phyloP scores from a whole-genome alignment of 1,139 yeast genomes.

The Kurtzmaniella quercitrusa region DNA sequence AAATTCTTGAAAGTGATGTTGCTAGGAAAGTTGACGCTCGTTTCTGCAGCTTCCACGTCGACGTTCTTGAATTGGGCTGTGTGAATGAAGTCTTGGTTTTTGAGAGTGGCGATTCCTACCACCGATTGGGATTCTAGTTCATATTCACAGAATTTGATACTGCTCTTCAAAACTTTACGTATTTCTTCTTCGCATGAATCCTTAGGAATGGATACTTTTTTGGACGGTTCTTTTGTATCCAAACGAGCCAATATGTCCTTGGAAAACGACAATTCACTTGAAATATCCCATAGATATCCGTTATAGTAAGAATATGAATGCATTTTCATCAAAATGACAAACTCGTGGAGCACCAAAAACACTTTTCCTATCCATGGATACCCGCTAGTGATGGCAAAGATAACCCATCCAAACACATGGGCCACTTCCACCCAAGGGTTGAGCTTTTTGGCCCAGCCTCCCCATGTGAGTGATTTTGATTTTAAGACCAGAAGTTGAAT shows the following conservation, averaged over 20 bases:
- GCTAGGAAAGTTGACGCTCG: slow-evolving; percentile 51
- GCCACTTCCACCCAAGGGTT: slow-evolving; percentile 53
- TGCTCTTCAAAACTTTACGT: slow-evolving; percentile 31
- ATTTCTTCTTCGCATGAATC: slow-evolving; percentile 23
- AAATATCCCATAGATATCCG: slow-evolving; percentile 75
- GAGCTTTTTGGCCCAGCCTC: slow-evolving; percentile 52
- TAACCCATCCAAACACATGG: slow-evolving; percentile 47
- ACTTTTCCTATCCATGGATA: slow-evolving; percentile 89
- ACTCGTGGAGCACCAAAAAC: slow-evolving; percentile 74
- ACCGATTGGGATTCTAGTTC: slow-evolving; percentile 51
- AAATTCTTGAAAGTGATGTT: slow-evolving; percentile 67
- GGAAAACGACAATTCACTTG: slow-evolving; percentile 53
- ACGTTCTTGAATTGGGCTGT: slow-evolving; percentile 14
- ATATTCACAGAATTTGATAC: slow-evolving; percentile 58
- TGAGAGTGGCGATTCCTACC: slow-evolving; percentile 15
- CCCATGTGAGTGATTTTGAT: slow-evolving; percentile 49
- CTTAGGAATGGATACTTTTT: slow-evolving; percentile 12
- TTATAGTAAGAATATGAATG: slow-evolving; percentile 88
- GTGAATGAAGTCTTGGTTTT: slow-evolving; percentile 3
- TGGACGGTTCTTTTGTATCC: slow-evolving; percentile 10
- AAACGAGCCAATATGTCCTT: slow-evolving; percentile 24
- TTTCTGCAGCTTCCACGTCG: slow-evolving; percentile 16
- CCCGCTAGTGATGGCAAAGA: slow-evolving; percentile 46
- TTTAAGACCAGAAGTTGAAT: slow-evolving; percentile 48
- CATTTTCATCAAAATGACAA: slow-evolving; percentile 86